phyloP scores from a whole-genome alignment of 768 basidiomycete genomes.

The Macrolepiota dolichaula region DNA sequence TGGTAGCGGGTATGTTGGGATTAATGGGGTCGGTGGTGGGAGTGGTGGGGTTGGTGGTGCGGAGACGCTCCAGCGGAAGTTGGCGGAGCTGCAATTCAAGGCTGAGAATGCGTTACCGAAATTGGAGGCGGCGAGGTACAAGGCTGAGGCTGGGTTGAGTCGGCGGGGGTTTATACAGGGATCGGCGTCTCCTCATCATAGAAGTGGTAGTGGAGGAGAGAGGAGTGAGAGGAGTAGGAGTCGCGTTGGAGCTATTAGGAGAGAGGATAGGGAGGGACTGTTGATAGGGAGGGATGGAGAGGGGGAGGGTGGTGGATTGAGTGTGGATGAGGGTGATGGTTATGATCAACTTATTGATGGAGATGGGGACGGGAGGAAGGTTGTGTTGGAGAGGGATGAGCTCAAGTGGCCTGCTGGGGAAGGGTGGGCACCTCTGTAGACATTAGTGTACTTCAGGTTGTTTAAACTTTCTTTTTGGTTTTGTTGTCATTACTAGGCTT shows the following conservation, averaged over 20 bases:
- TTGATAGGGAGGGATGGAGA: conserved; percentile 28
- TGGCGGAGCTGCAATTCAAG: conserved; percentile 34
- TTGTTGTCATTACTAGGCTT: not conserved
- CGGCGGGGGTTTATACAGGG: conserved; percentile 50
- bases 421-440: conserved; percentile 45
- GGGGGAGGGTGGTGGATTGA: conserved; percentile 34
- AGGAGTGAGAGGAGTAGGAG: conserved; percentile 12
- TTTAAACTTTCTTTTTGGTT: not conserved
- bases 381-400: conserved; percentile 39
- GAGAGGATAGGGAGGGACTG: conserved; percentile 34
- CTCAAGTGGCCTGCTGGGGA: conserved; percentile 61
- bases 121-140: conserved; percentile 62
- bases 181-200: no score
- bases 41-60: not conserved
- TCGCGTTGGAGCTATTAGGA: conserved; percentile 25
- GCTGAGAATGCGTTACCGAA: conserved; percentile 37
- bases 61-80: conserved; percentile 36
- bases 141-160: conserved; percentile 68
- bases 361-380: conserved; percentile 13
- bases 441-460: not conserved
- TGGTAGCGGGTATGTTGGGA: conserved; percentile 6
- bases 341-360: conserved; percentile 14
- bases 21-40: not conserved
- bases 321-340: conserved; percentile 17
- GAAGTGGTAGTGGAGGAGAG: not conserved